Percentiles rank a stretch among this genome's conserved stretches.
These are phyloP conservation scores for Suillus plorans DNA, from an alignment of 768 basidiomycete species.

Conservation along the genomic window DNA sequence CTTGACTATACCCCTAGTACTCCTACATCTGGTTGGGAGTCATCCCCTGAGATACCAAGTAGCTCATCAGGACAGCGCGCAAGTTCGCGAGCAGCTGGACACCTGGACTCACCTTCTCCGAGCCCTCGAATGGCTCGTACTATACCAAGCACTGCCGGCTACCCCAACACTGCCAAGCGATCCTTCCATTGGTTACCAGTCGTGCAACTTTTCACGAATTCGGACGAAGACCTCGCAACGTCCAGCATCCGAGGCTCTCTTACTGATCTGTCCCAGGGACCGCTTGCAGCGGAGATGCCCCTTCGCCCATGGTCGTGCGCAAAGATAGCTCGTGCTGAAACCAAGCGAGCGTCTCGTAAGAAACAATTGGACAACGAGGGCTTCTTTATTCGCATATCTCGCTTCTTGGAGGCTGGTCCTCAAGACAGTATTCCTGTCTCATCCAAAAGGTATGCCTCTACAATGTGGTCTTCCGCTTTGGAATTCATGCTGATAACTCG, in stretches of 20 bases:
- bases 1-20: background rate
- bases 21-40: background rate
- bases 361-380: slow-evolving; percentile 2
- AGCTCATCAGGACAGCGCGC: background rate
- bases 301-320: slow-evolving; percentile 29
- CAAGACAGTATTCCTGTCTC: background rate
- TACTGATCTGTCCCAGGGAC: background rate
- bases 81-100: background rate
- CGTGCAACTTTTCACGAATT: slow-evolving; percentile 1
- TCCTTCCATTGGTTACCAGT: background rate
- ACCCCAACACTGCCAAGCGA: background rate
- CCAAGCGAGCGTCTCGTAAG: slow-evolving; percentile 28
- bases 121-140: background rate
- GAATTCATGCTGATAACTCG: background rate
- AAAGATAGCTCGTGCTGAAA: slow-evolving; percentile 27
- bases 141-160: background rate
- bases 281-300: background rate
- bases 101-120: background rate
- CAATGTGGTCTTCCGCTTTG: no score
- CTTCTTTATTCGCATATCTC: background rate
- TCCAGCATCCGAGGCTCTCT: background rate
- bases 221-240: background rate
- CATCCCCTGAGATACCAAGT: background rate
- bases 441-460: background rate
- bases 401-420: background rate